Conservation (phyloP, 1,284 basidiomycete species). For the Tilletiopsis washingtonensis region DNA sequence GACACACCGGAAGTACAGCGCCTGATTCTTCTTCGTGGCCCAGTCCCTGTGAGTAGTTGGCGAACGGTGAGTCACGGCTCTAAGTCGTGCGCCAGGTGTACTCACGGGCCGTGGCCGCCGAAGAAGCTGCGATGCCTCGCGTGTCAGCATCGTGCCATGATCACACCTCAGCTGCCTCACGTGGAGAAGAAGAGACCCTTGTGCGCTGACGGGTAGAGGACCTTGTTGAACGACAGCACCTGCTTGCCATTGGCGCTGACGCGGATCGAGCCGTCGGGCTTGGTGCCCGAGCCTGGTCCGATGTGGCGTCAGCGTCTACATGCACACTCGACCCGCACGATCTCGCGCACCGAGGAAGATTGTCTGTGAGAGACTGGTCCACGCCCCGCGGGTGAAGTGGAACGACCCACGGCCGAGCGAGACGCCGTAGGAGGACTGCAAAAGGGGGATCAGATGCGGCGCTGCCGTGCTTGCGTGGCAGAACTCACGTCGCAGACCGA, state of each 20-base stretch:
- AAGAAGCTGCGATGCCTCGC: neutral
- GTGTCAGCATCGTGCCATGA: neutral
- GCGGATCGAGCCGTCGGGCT: constrained; percentile 12
- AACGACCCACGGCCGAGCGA: constrained; percentile 23
- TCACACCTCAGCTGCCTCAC: constrained; percentile 3
- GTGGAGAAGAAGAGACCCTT: constrained; percentile 24
- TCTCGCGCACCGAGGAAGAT: too few relatives aligned
- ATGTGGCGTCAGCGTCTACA: too few relatives aligned
- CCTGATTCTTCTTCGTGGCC: too few relatives aligned
- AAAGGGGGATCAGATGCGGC: neutral
- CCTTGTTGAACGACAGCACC: constrained; percentile 15
- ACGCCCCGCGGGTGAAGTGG: constrained; percentile 5
- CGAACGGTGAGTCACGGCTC: too few relatives aligned
- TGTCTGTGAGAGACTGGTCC: constrained; percentile 23
- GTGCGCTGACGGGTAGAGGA: constrained; percentile 10
- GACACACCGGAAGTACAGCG: too few relatives aligned
- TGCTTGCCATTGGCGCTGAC: constrained; percentile 7
- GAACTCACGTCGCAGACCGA: constrained; percentile 10
- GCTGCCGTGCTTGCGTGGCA: constrained; percentile 14
- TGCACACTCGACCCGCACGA: too few relatives aligned
- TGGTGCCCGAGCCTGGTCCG: constrained; percentile 2
- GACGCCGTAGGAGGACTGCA: neutral
- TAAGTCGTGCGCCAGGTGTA: too few relatives aligned
- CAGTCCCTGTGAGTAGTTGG: too few relatives aligned
- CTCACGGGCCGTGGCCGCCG: neutral